These are phyloP conservation scores for Globisporangium yorkense DNA, from an alignment of 352 stramenopile genomes.

Conservation along the genomic window DNA sequence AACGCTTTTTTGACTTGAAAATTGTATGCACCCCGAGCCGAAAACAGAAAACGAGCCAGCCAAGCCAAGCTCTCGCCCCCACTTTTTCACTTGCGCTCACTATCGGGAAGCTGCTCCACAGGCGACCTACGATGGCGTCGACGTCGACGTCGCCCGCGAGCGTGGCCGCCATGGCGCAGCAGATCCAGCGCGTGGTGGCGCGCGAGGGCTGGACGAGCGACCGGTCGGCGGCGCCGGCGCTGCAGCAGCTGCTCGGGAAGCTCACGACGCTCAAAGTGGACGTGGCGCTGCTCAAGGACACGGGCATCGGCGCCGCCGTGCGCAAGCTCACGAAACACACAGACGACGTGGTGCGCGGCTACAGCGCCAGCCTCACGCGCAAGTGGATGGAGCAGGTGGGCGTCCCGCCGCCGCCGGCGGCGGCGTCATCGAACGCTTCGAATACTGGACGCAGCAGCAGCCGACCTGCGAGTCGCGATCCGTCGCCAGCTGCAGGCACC, in stretches of 20 bases:
- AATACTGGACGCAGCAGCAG: slow-evolving; percentile 4
- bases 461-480: slow-evolving; percentile 1
- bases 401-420: slow-evolving; percentile 16
- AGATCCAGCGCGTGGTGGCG: slow-evolving; percentile 62
- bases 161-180: slow-evolving; percentile 56
- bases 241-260: slow-evolving; percentile 62
- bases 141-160: background rate
- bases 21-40: background rate
- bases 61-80: background rate
- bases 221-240: slow-evolving; percentile 43
- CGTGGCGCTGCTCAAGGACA: slow-evolving; percentile 66
- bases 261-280: slow-evolving; percentile 78
- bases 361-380: slow-evolving; percentile 75
- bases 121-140: background rate
- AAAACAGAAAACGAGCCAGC: too few relatives aligned
- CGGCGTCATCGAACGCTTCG: slow-evolving; percentile 1
- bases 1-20: background rate
- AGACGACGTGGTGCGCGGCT: slow-evolving; percentile 72
- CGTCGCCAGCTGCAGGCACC: slow-evolving; percentile 1
- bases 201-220: slow-evolving; percentile 63
- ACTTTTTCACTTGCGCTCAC: background rate
- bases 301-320: slow-evolving; percentile 73
- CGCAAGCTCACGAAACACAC: slow-evolving; percentile 85
- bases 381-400: slow-evolving; percentile 80
- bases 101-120: background rate